Percentiles rank a stretch among this genome's conserved stretches.
phyloP scores from a whole-genome alignment of 768 basidiomycete genomes.

The Boletus bicolor region DNA sequence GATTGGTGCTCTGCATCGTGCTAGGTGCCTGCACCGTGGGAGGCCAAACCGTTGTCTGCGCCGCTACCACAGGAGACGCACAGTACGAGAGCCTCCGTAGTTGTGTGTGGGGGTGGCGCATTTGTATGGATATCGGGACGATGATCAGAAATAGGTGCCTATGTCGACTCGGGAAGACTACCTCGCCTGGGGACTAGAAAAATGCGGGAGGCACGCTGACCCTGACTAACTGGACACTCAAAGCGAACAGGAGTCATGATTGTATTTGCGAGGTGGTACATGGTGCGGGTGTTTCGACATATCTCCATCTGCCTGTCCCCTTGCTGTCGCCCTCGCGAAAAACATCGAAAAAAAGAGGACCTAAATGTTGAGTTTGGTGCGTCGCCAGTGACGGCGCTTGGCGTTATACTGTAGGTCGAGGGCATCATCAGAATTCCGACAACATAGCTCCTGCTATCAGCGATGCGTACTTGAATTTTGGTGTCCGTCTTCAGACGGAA shows the following conservation, averaged over 20 bases:
- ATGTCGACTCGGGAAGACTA: not conserved
- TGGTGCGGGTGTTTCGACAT: conserved; percentile 15
- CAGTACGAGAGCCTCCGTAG: not conserved
- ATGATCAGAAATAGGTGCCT: not conserved
- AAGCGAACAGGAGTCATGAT: conserved; percentile 5
- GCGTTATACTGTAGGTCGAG: conserved; percentile 67
- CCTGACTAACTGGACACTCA: not conserved
- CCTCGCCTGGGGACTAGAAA: not conserved
- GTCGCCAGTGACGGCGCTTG: conserved; percentile 98
- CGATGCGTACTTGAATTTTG: conserved; percentile 73
- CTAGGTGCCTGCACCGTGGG: not conserved
- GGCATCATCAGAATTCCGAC: not conserved
- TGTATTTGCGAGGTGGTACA: conserved; percentile 29
- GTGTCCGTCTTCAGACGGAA: conserved; percentile 96
- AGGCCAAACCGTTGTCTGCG: not conserved
- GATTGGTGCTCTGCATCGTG: not conserved
- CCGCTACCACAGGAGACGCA: not conserved
- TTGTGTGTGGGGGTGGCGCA: too few relatives aligned
- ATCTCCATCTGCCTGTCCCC: conserved; percentile 16
- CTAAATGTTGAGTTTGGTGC: conserved; percentile 98
- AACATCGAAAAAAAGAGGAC: conserved; percentile 5
- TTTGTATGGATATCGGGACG: not conserved
- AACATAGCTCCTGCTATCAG: not conserved
- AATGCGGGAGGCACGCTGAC: not conserved
- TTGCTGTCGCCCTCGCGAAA: not conserved